Evolutionary conservation across 441 rosid genomes (phyloP), one percentile per base, ranked within the genome.

Genomic region (Adansonia gregorii): DNA sequence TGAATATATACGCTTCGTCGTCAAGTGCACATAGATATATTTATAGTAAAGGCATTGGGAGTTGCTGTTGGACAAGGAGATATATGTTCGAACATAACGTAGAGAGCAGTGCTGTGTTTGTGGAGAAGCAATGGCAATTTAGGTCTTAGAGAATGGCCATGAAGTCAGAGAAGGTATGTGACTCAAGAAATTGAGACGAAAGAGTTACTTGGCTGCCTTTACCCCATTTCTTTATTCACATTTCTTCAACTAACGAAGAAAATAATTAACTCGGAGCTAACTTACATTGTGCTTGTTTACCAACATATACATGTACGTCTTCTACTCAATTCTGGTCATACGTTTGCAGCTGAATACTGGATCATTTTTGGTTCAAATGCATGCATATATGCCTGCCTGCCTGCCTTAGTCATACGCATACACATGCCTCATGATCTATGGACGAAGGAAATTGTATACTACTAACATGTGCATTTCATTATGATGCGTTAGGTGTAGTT

Each of bases 101-200:
- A 59, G 0, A 20, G 35, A 60, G 22, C 35, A 27, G 35, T 27
- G 35, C 35, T 27, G 35, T 45, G 20, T 65, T 67, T 76, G 17
- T 45, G 70, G 43, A 67, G 80, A 61, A 54, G 63, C 71, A 71
- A 76, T 66, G 79, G 45, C 72, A 60, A 46, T 67, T 65, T 67
- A 67, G 72, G 72, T 20, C 31, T 43, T 4, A 1, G 9, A 14
- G 19, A 52, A 11, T 2, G n/a, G 55, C 3, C 12, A 65, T 39
- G 69, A 65, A 65, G 69, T 65, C 49, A 39, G 12, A 39, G 49
- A n/a, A 15, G 6, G 68, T 64, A 35, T 64, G 68, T 20, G 20
- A 64, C 35, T 66, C 52, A 17, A 45, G 49, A 39, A n/a, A 39
- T 55, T n/a, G 9, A 17, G 35, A 27, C 35, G 35, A 27, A 27